Conservation (phyloP, 352 stramenopile genomes). For the Phytophthora melonis region DNA sequence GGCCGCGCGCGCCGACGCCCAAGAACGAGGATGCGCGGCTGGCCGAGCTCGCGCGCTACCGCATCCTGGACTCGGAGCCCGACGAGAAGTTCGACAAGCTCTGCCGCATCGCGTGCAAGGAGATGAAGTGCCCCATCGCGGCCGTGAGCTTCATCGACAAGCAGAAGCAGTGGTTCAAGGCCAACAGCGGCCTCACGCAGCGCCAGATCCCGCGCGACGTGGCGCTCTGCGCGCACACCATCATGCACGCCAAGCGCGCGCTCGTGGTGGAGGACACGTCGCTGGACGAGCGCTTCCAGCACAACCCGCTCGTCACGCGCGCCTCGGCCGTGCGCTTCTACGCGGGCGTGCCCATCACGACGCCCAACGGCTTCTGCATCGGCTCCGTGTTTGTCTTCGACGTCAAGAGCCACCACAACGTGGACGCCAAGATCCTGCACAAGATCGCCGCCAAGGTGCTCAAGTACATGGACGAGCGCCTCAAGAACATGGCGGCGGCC, state of each 20-base stretch:
- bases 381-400: constrained; percentile 90
- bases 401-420: constrained; percentile 79
- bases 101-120: constrained; percentile 88
- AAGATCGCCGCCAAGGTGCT: constrained; percentile 90
- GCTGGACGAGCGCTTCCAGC: constrained; percentile 81
- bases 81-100: constrained; percentile 91
- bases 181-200: constrained; percentile 84
- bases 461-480: constrained; percentile 90
- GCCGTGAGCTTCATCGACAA: constrained; percentile 89
- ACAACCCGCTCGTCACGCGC: constrained; percentile 86
- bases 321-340: constrained; percentile 87
- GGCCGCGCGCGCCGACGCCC: constrained; percentile 73
- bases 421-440: constrained; percentile 86
- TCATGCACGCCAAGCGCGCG: constrained; percentile 87
- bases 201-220: constrained; percentile 87
- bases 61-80: constrained; percentile 83
- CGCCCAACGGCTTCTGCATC: constrained; percentile 80
- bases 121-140: constrained; percentile 91
- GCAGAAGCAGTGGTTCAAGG: constrained; percentile 91
- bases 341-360: constrained; percentile 83
- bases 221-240: constrained; percentile 85
- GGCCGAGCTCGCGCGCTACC: constrained; percentile 69
- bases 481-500: constrained; percentile 55
- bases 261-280: constrained; percentile 88
- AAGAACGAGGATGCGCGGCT: constrained; percentile 80